phyloP scores from a whole-genome alignment of 2,329 filamentous ascomycete genomes.

The Seiridium unicorne region DNA sequence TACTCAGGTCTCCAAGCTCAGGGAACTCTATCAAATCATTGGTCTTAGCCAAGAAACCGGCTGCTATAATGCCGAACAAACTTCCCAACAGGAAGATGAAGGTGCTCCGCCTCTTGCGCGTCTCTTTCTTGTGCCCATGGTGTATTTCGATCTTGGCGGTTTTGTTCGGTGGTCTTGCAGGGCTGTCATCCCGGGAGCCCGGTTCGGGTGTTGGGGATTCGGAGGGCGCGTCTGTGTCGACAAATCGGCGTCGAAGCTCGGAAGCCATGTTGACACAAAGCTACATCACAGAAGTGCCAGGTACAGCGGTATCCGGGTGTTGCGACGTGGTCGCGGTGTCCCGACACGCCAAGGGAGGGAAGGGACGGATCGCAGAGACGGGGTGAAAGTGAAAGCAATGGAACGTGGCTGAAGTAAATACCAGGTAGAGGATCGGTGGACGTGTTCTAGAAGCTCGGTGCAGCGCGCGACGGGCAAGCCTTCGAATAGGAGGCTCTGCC shows the following conservation, averaged over 20 bases:
- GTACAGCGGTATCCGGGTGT: background rate
- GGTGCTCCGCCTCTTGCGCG: constrained; percentile 71
- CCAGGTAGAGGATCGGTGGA: no score
- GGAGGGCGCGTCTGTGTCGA: constrained; percentile 23
- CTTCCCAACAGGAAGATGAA: constrained; percentile 87
- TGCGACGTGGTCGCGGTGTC: background rate
- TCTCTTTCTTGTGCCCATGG: constrained; percentile 41
- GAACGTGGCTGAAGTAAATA: no score
- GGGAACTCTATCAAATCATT: constrained; percentile 86
- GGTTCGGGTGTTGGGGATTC: constrained; percentile 25
- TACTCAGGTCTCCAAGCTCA: constrained; percentile 68
- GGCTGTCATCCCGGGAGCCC: constrained; percentile 30
- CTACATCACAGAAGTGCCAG: constrained; percentile 20
- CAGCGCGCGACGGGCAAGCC: background rate
- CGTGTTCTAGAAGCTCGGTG: background rate
- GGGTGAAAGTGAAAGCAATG: no score
- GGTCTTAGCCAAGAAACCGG: constrained; percentile 84
- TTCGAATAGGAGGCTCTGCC: background rate
- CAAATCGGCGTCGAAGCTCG: constrained; percentile 26
- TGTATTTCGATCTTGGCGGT: constrained; percentile 37
- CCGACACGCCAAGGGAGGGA: background rate
- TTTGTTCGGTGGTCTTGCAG: constrained; percentile 30
- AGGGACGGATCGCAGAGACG: no score
- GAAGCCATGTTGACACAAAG: constrained; percentile 23
- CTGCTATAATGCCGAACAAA: constrained; percentile 84